phyloP scores from a whole-genome alignment of 78 protist genomes.

The slime mould (Dictyostelium discoideum) region DNA sequence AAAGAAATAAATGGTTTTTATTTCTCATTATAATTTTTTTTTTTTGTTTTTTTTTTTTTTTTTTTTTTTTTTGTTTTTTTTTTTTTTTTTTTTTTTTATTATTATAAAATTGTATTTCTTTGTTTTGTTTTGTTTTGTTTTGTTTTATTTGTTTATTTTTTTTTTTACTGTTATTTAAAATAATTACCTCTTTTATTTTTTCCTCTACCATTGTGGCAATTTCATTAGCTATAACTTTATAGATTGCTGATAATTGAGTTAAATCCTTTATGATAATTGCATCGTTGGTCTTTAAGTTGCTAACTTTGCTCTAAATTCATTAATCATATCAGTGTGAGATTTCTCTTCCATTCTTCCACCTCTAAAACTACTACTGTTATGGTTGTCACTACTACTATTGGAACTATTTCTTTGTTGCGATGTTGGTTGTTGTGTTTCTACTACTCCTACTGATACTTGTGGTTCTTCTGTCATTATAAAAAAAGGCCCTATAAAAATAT shows the following conservation, averaged over 20 bases:
- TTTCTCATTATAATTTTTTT: background rate
- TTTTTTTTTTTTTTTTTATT: background rate
- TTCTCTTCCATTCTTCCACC: background rate
- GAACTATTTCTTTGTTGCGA: background rate
- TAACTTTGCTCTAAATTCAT: background rate
- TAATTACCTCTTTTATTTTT: slow-evolving; percentile 13
- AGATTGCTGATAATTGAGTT: background rate
- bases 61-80: background rate
- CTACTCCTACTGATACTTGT: background rate
- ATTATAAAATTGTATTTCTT: background rate
- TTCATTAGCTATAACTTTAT: background rate
- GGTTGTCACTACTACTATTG: background rate
- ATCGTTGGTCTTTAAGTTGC: background rate
- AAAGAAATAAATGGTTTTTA: too few species aligned
- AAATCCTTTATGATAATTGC: background rate
- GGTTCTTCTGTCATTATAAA: slow-evolving; percentile 2
- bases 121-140: background rate
- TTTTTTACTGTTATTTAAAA: background rate
- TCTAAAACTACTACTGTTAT: background rate
- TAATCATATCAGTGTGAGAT: background rate
- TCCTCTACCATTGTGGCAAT: slow-evolving; percentile 13
- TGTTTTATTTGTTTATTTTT: background rate
- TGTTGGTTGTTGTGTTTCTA: background rate
- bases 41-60: background rate
- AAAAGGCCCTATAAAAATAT: background rate